phyloP scores from a whole-genome alignment of 2,329 filamentous ascomycete species.

The Metarhizium anisopliae region DNA sequence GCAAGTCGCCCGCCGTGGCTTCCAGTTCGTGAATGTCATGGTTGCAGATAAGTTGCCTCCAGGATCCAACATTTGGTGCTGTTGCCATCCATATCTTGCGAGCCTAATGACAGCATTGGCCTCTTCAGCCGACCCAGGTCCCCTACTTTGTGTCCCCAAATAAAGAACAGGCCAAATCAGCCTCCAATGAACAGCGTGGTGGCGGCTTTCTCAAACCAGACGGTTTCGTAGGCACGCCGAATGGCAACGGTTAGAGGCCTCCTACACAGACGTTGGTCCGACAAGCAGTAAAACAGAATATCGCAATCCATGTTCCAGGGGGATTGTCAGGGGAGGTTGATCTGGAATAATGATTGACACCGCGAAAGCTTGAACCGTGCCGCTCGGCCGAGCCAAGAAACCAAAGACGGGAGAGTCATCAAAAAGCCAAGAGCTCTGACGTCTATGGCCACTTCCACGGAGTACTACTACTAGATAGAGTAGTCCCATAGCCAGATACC shows the following conservation, averaged over 20 bases:
- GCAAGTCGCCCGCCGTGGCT: too few species aligned
- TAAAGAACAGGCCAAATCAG: too few species aligned
- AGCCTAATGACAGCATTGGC: too few species aligned
- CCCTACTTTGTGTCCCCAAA: too few species aligned
- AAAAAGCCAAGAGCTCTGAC: background rate
- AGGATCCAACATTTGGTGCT: too few species aligned
- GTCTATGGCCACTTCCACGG: background rate
- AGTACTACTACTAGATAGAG: too few species aligned
- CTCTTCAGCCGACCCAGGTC: too few species aligned
- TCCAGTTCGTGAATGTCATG: too few species aligned
- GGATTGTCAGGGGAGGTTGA: conserved; percentile 2
- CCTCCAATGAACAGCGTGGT: too few species aligned
- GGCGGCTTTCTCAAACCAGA: background rate
- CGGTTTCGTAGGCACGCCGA: background rate
- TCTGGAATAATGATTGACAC: conserved; percentile 2
- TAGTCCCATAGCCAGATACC: too few species aligned
- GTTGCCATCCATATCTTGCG: too few species aligned
- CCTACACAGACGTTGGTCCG: background rate
- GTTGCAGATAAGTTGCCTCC: too few species aligned
- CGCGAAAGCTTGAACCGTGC: conserved; percentile 4
- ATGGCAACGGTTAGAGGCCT: background rate
- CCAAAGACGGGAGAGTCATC: background rate
- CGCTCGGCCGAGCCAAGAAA: conserved; percentile 8
- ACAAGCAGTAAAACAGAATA: background rate
- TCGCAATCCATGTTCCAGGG: background rate